Evolutionary conservation across 371 early-diverging fungal genomes (phyloP), one percentile per base, ranked within the genome.

Genomic region (Zychaea mexicana): DNA sequence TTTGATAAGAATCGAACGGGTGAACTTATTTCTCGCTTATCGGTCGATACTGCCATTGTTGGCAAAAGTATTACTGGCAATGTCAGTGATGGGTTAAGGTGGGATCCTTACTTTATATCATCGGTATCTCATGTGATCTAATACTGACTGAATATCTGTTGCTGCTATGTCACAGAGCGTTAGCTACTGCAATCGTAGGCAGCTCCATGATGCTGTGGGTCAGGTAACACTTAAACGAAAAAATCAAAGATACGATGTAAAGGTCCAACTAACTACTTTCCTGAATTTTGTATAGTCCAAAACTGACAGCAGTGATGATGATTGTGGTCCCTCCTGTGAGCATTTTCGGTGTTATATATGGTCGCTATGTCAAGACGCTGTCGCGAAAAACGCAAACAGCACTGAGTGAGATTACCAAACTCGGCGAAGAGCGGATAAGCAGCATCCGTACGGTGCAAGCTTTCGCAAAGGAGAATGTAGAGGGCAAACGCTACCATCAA

Each of bases 21-120:
- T 31, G 95, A 95, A 65, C 77, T 95, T 47, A 86, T 92, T 47
- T 88, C 89, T 32, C 82, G 95, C 32, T 77, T 95, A 59, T 86
- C 90, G 12, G 78, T 82, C 3, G 93, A 92, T 68, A 87, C 92
- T 19, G 82, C 89, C 12, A 82, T 91, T 38, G 90, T 93, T 56
- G 91, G 91, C 61, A 91, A 88, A 69, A 87, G 92, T 55, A 69
- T 94, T 30, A 92, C 91, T 0, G 86, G 86, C 60, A 92, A 92
- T 65, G 83, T 94, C 28, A 87, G 89, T 19, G 94, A 94, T 67
- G 94, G 92, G 2, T 74, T 94, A 64, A 76, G 93, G 74, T 84
- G 65, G 52, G 12, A 38, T 1, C 8, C 4, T 17, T 3, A 12
- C 4, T 0, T 1, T 17, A 3, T 12, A 15, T 6, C 15, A 42